Conservation (phyloP, 176 grass and related monocot genomes). For the Zea mays region Zm-B73-REFERENCE-NAM-5.0 NC_050105.1:122372001-122372500, state of each 20-base stretch:
- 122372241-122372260: conserved; percentile 81
- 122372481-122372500: conserved; percentile 38
- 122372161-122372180: conserved; percentile 76
- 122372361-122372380: conserved; percentile 51
- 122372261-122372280: conserved; percentile 49
- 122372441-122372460: conserved; percentile 56
- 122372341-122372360: conserved; percentile 82
- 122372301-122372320: conserved; percentile 76
- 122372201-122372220: conserved; percentile 78
- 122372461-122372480: neutral
- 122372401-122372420: conserved; percentile 64
- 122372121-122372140: conserved; percentile 56
- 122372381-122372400: conserved; percentile 65
- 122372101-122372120: conserved; percentile 62
- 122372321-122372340: conserved; percentile 92
- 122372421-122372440: conserved; percentile 74
- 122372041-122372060: conserved; percentile 36
- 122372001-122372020: conserved; percentile 29
- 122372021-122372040: too few species aligned
- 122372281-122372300: conserved; percentile 78
- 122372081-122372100: conserved; percentile 64
- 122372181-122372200: conserved; percentile 68
- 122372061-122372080: conserved; percentile 85
- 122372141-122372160: conserved; percentile 73
- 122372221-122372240: conserved; percentile 70